Percentiles rank a stretch among this genome's conserved stretches.
Evolutionary conservation across 768 basidiomycete genomes (phyloP).

Genomic region (Amanita inopinata): DNA sequence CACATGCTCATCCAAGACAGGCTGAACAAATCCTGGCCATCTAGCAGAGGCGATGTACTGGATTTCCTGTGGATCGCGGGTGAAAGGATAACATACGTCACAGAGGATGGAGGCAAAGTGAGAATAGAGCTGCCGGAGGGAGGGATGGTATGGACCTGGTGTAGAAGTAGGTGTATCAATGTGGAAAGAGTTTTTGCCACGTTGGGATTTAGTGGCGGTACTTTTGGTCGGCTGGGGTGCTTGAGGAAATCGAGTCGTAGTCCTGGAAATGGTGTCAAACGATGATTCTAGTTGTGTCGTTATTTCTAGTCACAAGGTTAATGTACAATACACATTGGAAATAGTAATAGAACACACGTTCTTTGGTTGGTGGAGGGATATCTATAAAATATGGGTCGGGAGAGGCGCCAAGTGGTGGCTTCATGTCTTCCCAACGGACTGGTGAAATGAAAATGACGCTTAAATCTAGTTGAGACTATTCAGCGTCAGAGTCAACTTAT

Average conservation of each 20-base stretch:
- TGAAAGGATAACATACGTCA: constrained; percentile 54
- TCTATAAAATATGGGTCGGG: constrained; percentile 66
- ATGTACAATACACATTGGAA: not conserved
- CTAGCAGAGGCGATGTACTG: constrained; percentile 68
- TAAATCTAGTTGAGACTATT: constrained; percentile 48
- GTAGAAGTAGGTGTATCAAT: not conserved
- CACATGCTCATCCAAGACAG: constrained; percentile 44
- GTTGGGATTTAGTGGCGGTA: not conserved
- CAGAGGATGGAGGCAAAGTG: constrained; percentile 53
- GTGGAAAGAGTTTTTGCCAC: not conserved
- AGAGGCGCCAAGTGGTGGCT: constrained; percentile 59
- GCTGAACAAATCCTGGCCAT: constrained; percentile 74
- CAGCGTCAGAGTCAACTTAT: not conserved
- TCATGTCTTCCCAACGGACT: constrained; percentile 61
- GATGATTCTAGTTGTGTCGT: constrained; percentile 28
- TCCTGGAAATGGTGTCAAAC: constrained; percentile 14
- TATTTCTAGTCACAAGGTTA: constrained; percentile 16
- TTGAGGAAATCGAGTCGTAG: constrained; percentile 10
- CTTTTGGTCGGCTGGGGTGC: not conserved
- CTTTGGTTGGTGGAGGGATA: constrained; percentile 41
- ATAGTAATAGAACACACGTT: constrained; percentile 30
- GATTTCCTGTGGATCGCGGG: constrained; percentile 58
- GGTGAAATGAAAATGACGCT: constrained; percentile 56
- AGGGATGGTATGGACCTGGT: constrained; percentile 35
- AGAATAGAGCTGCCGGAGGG: constrained; percentile 48